Conservation (phyloP, 768 basidiomycete genomes). For the Pleurotus ostreatus region DNA sequence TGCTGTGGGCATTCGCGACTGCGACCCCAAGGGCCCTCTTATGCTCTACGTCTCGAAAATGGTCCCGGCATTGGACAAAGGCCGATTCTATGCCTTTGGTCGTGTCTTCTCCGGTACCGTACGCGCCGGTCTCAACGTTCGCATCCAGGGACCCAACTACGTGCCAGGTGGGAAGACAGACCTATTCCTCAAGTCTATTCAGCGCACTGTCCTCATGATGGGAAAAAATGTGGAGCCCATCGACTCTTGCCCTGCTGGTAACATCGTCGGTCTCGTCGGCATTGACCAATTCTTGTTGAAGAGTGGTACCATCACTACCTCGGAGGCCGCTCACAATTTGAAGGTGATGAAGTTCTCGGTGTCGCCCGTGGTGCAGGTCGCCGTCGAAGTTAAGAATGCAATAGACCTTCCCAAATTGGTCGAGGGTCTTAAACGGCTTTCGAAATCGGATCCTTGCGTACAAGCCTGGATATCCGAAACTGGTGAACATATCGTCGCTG, state of each 20-base stretch:
- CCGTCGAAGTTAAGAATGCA: constrained; percentile 99
- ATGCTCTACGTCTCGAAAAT: constrained; percentile 99
- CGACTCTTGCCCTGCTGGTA: constrained; percentile 98
- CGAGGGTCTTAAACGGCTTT: constrained; percentile 99
- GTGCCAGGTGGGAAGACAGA: constrained; percentile 98
- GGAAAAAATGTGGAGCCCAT: constrained; percentile 98
- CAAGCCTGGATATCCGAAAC: constrained; percentile 89
- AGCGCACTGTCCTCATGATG: constrained; percentile 99
- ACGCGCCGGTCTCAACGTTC: constrained; percentile 94
- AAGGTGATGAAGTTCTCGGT: constrained; percentile 99
- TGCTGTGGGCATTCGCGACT: constrained; percentile 96
- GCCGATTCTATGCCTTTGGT: constrained; percentile 99
- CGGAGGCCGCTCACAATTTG: constrained; percentile 99
- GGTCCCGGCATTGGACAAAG: constrained; percentile 99
- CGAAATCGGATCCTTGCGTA: constrained; percentile 99
- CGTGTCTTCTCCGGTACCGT: constrained; percentile 99
- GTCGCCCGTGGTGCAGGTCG: constrained; percentile 97
- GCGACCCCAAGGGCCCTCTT: constrained; percentile 93
- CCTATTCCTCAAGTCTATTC: constrained; percentile 95
- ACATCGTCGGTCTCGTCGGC: constrained; percentile 98
- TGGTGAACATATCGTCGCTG: constrained; percentile 98
- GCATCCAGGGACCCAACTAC: constrained; percentile 99
- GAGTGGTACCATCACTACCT: constrained; percentile 95
- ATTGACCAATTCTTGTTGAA: constrained; percentile 99
- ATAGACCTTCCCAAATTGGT: constrained; percentile 98